Evolutionary conservation across 2,329 filamentous ascomycete species (phyloP).

Genomic region (Zarea fungicola): DNA sequence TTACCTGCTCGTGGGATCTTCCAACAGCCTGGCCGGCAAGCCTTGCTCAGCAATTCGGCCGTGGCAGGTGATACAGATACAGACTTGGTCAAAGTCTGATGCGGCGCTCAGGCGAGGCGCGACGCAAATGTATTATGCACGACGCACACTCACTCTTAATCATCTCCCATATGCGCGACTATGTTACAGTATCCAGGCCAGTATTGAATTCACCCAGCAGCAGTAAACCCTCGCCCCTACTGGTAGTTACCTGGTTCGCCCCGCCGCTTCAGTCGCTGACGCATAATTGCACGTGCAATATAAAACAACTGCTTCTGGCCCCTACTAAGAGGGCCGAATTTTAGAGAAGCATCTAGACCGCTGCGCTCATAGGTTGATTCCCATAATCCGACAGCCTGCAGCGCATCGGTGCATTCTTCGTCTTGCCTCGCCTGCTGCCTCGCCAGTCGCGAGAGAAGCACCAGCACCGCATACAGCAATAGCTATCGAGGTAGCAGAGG

Average conservation of each 20-base stretch:
- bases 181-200: constrained; percentile 25
- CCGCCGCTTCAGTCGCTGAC: neutral
- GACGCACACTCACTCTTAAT: constrained; percentile 21
- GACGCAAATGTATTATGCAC: constrained; percentile 25
- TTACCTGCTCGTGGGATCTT: constrained; percentile 1
- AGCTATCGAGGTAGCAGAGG: neutral
- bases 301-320: constrained; percentile 15
- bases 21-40: neutral
- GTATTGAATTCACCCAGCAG: constrained; percentile 19
- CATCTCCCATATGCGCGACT: constrained; percentile 21
- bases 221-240: neutral
- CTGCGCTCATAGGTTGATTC: neutral
- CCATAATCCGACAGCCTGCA: constrained; percentile 9
- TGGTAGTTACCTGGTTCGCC: neutral
- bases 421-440: neutral
- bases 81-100: constrained; percentile 25
- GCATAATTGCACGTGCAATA: constrained; percentile 11
- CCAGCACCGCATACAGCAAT: neutral
- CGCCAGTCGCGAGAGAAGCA: neutral
- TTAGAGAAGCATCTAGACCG: constrained; percentile 6
- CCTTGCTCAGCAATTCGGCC: constrained; percentile 18
- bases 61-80: constrained; percentile 20
- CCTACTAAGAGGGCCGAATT: constrained; percentile 7
- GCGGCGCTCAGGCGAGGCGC: constrained; percentile 25
- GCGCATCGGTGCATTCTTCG: constrained; percentile 1